These are phyloP conservation scores for Picea glauca DNA, from an alignment of 75 land plant species.

Conservation along the genomic window DNA sequence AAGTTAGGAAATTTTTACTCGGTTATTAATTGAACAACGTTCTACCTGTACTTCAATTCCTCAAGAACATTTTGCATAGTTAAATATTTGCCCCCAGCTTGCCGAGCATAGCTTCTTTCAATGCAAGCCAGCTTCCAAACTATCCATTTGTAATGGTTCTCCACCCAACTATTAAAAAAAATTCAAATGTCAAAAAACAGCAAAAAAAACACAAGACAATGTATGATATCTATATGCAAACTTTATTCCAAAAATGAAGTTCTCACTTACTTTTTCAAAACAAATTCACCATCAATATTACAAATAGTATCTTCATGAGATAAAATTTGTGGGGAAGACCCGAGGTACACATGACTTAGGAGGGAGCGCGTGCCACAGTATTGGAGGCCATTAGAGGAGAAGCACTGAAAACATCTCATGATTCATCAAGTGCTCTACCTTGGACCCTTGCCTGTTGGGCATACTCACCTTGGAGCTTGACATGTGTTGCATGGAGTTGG, in stretches of 20 bases:
- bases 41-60: conserved; percentile 58
- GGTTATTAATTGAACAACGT: background rate
- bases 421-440: too few species aligned
- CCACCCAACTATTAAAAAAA: conserved; percentile 40
- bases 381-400: too few species aligned
- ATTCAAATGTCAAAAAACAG: background rate
- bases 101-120: conserved; percentile 56
- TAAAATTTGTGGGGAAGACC: background rate
- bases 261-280: background rate
- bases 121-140: conserved; percentile 86
- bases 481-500: too few species aligned
- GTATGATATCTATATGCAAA: background rate
- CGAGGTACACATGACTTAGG: too few species aligned
- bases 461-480: too few species aligned
- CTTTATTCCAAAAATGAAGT: background rate
- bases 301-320: background rate
- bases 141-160: conserved; percentile 87
- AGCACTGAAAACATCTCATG: too few species aligned
- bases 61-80: conserved; percentile 59
- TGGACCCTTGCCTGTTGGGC: too few species aligned
- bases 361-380: too few species aligned
- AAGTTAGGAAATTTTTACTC: background rate
- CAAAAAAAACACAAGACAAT: background rate
- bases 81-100: conserved; percentile 42
- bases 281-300: background rate